Evolutionary conservation across 2,329 filamentous ascomycete species (phyloP).

Genomic region (Acephala macrosclerotiorum): DNA sequence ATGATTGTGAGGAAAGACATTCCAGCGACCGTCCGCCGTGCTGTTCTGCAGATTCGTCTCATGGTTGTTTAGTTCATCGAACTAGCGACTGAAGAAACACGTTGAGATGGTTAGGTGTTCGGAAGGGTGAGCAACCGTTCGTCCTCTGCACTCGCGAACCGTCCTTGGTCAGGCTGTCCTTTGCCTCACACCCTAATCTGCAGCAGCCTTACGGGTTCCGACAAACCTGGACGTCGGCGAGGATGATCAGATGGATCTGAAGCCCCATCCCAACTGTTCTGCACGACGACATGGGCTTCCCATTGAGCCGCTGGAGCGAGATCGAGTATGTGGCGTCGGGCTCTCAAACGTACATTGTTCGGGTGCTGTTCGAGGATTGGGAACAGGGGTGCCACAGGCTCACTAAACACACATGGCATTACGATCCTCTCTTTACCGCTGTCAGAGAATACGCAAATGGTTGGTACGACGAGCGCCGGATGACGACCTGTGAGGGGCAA

Average conservation of each 20-base stretch:
- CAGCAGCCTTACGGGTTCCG: constrained; percentile 15
- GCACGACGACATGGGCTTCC: constrained; percentile 14
- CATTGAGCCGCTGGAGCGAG: constrained; percentile 22
- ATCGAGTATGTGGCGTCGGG: constrained; percentile 4
- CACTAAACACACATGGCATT: constrained; percentile 24
- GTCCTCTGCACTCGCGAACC: background rate
- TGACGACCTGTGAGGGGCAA: constrained; percentile 28
- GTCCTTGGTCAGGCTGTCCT: constrained; percentile 5
- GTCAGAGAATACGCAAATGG: constrained; percentile 27
- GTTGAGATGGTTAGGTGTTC: constrained; percentile 32
- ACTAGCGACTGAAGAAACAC: constrained; percentile 27
- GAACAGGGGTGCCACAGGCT: constrained; percentile 9
- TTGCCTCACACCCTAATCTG: constrained; percentile 14
- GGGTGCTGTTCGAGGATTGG: constrained; percentile 12
- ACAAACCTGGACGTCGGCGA: background rate
- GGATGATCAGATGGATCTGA: constrained; percentile 15
- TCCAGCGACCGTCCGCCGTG: constrained; percentile 7
- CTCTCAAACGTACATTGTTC: constrained; percentile 9
- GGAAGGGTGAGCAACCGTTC: constrained; percentile 35
- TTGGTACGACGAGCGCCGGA: constrained; percentile 21
- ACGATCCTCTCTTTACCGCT: constrained; percentile 31
- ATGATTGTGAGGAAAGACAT: constrained; percentile 28
- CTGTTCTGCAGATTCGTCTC: constrained; percentile 26
- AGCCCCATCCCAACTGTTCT: constrained; percentile 13
- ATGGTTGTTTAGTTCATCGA: constrained; percentile 15